Evolutionary conservation across 768 basidiomycete genomes (phyloP), one percentile per base, ranked within the genome.

Genomic region (Hygrocybe coccinea): DNA sequence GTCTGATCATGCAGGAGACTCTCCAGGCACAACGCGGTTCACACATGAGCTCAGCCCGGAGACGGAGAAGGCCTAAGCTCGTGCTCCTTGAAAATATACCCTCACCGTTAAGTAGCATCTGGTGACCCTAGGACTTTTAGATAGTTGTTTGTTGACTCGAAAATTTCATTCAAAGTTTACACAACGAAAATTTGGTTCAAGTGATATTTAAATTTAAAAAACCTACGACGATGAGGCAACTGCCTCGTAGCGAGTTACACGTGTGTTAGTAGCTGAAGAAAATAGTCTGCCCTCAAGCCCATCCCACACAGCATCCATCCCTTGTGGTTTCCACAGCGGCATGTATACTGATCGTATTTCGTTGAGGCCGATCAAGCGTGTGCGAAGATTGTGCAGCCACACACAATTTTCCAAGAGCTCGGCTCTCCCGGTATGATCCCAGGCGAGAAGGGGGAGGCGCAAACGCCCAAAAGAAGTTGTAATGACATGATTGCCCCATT

Each of bases 401-500:
- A 71, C 34, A 56, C 67, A 69, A 10, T 61, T 65, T 62, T 77
- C 75, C 1, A 79, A 58, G 2, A 80, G 63, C 41, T 73, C 58
- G 8, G 46, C 65, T 2, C 70, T 57, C 0, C 22, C 17, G 3
- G 61, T 36, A 1, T 44, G 47, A 54, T 76, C 34, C 35, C 68
- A 57, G 19, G 76, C 71, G 10, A 66, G 56, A 1, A 80, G 59
- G 2, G 73, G 79, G 1, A 82, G 51, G 4, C 69, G 64, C 9
- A 82, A 67, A 1, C 70, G 61, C 5, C 79, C 75, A 68, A 79
- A 81, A 1, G 74, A 74, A 10, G 75, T 76, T 57, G 79, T 77
- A 9, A 81, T 47, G 7, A 64, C 55, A 2, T 67, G 65, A 69
- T 74, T 80, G 1, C 79, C 79, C 80, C 78, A 82, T 60, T 81